phyloP scores from a whole-genome alignment of 306 rosid species.

The Vigna reflexopilosa region DNA sequence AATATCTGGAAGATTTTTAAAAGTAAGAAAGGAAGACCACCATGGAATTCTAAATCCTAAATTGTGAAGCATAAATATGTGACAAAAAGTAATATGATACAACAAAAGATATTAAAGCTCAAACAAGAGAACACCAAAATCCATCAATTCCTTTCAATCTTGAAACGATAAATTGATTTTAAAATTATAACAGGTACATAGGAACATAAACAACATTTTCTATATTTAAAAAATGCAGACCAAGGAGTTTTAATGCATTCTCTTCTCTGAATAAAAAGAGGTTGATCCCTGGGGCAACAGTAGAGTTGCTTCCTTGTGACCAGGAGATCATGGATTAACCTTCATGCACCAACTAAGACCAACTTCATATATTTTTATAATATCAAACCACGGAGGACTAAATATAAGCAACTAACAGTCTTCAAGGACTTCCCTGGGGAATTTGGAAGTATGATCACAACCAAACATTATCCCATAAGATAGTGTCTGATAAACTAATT shows the following conservation, averaged over 20 bases:
- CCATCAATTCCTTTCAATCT: conserved; percentile 6
- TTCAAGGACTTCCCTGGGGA: neutral
- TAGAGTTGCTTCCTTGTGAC: neutral
- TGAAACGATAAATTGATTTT: neutral
- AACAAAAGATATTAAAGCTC: conserved; percentile 16
- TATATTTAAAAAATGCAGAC: neutral
- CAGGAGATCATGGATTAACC: neutral
- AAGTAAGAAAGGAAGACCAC: conserved; percentile 38
- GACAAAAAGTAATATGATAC: conserved; percentile 26
- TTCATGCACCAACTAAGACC: neutral
- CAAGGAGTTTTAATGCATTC: conserved; percentile 10
- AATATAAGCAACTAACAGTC: conserved; percentile 13
- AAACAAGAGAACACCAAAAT: conserved; percentile 4
- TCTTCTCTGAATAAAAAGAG: neutral
- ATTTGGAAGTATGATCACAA: neutral
- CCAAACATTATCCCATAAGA: neutral
- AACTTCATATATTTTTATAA: conserved; percentile 24
- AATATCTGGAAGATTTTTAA: conserved; percentile 66
- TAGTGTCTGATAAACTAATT: conserved; percentile 6
- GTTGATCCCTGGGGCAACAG: neutral
- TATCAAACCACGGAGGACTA: neutral
- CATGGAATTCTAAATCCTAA: conserved; percentile 19
- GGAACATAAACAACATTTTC: conserved; percentile 20
- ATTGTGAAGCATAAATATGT: conserved; percentile 25
- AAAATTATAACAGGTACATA: conserved; percentile 4